Evolutionary conservation across 139 green algal species (phyloP).

Genomic region (Pleodorina starrii): DNA sequence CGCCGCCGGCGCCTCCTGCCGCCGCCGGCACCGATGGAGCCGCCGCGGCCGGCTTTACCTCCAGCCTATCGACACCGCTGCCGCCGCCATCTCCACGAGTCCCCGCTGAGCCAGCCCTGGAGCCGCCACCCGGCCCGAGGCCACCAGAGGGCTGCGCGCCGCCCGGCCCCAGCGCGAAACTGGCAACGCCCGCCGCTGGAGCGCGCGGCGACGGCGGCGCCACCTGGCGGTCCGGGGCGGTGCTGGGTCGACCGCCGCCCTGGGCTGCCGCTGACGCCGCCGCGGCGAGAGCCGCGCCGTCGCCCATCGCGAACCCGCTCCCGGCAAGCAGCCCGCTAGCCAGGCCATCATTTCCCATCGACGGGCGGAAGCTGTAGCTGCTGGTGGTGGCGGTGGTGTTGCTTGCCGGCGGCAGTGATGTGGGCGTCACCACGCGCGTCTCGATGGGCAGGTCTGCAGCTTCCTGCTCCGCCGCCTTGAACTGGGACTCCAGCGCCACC

Average conservation of each 20-base stretch:
- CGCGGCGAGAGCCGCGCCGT: no score
- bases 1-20: not conserved
- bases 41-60: not conserved
- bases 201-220: not conserved
- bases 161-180: not conserved
- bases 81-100: not conserved
- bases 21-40: not conserved
- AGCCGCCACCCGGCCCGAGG: not conserved
- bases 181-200: not conserved
- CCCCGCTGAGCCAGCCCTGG: not conserved
- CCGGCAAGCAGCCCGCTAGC: no score
- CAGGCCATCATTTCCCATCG: no score
- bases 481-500: constrained; percentile 20
- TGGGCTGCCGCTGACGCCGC: no score
- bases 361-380: no score
- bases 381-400: not conserved
- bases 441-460: constrained; percentile 34
- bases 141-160: no score
- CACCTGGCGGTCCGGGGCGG: not conserved
- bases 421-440: not conserved
- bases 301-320: no score
- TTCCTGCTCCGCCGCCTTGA: constrained; percentile 24
- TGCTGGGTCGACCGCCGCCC: constrained; percentile 7
- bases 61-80: not conserved
- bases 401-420: not conserved